Evolutionary conservation across 2,329 filamentous ascomycete genomes (phyloP).

Genomic region (Cladosporium sp.): DNA sequence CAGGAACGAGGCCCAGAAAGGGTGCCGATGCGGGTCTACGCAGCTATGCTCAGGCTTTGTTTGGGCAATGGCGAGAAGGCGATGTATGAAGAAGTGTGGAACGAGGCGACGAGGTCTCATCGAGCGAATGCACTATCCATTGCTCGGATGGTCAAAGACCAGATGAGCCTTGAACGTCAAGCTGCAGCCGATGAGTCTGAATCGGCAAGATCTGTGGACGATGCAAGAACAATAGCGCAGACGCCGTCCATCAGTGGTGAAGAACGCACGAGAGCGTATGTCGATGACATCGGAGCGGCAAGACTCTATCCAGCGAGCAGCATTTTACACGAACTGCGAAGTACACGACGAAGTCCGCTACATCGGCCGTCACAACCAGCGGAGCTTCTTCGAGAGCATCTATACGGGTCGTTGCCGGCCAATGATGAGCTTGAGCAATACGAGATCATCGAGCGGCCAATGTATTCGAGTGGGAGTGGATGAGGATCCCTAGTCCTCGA

Average conservation of each 20-base stretch:
- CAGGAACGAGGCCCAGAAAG: conserved; percentile 8
- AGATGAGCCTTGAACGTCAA: not conserved
- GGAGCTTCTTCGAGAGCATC: conserved; percentile 15
- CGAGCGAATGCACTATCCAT: not conserved
- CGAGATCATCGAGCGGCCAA: conserved; percentile 19
- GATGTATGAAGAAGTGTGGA: conserved; percentile 17
- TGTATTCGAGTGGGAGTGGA: conserved; percentile 8
- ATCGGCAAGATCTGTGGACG: not conserved
- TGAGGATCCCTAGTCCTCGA: not conserved
- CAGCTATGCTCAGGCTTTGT: conserved; percentile 22
- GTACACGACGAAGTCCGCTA: not conserved
- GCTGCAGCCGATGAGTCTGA: not conserved
- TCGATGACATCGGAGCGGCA: not conserved
- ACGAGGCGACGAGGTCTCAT: conserved; percentile 14
- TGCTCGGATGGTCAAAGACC: conserved; percentile 14
- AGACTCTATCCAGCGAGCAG: not conserved
- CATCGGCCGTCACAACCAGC: not conserved
- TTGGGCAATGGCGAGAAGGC: conserved; percentile 11
- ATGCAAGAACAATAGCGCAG: not conserved
- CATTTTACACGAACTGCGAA: conserved; percentile 4
- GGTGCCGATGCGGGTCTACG: conserved; percentile 16
- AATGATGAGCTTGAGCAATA: conserved; percentile 17
- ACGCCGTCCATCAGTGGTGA: not conserved
- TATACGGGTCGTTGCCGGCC: conserved; percentile 12
- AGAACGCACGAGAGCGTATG: not conserved